phyloP scores from a whole-genome alignment of 805 yeast genomes.

The Saturnispora mendoncae region DNA sequence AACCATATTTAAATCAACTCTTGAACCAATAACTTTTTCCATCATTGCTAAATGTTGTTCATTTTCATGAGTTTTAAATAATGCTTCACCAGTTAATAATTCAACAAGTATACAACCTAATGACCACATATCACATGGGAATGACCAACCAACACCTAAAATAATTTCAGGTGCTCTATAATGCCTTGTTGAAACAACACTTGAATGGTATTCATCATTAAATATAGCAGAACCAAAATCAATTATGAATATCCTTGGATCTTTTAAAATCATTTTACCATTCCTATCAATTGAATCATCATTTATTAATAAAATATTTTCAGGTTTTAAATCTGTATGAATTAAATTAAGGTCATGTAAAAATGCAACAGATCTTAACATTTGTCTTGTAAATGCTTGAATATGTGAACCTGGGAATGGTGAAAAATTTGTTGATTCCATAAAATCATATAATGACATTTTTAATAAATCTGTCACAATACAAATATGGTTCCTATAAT shows the following conservation, averaged over 20 bases:
- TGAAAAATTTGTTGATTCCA: slow-evolving; percentile 71
- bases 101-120: slow-evolving; percentile 91
- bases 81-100: slow-evolving; percentile 85
- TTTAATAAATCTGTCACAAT: slow-evolving; percentile 84
- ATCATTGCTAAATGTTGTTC: slow-evolving; percentile 92
- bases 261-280: slow-evolving; percentile 42
- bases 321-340: slow-evolving; percentile 96
- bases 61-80: slow-evolving; percentile 92
- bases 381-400: slow-evolving; percentile 79
- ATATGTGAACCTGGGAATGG: slow-evolving; percentile 95
- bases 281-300: slow-evolving; percentile 36
- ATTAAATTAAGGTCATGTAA: slow-evolving; percentile 83
- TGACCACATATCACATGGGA: slow-evolving; percentile 96
- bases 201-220: slow-evolving; percentile 86
- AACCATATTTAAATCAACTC: slow-evolving; percentile 35
- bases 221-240: slow-evolving; percentile 98
- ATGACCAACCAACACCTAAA: slow-evolving; percentile 93
- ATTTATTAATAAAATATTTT: slow-evolving; percentile 68
- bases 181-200: slow-evolving; percentile 89
- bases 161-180: slow-evolving; percentile 97
- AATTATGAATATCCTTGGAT: slow-evolving; percentile 80
- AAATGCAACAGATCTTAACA: slow-evolving; percentile 76
- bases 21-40: slow-evolving; percentile 63
- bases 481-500: slow-evolving; percentile 88
- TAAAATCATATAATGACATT: slow-evolving; percentile 80